A percentile compares a stretch with the other conserved stretches of the same genome.
phyloP scores from a whole-genome alignment of 2,329 filamentous ascomycete species.

The Celoporthe dispersa region DNA sequence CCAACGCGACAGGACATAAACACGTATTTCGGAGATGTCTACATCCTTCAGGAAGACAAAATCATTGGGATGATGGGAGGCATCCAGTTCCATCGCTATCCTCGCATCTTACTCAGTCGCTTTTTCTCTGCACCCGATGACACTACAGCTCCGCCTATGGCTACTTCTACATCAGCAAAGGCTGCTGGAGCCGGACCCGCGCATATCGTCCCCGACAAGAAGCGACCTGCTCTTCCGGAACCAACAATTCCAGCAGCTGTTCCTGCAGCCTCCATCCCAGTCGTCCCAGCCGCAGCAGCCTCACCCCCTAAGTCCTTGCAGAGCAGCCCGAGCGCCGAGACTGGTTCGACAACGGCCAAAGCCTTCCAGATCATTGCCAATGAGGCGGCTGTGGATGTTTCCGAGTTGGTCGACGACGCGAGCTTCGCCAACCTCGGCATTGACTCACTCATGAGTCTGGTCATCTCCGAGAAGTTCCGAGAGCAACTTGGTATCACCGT shows the following conservation, averaged over 20 bases:
- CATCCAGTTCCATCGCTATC: constrained; percentile 44
- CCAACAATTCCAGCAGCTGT: not conserved
- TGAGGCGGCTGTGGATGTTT: constrained; percentile 60
- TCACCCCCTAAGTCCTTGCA: not conserved
- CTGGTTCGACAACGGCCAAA: constrained; percentile 23
- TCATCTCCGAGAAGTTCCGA: constrained; percentile 41
- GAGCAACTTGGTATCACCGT: constrained; percentile 38
- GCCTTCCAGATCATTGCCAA: constrained; percentile 49
- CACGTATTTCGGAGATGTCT: constrained; percentile 33
- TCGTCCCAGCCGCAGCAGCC: not conserved
- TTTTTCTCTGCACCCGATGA: constrained; percentile 45
- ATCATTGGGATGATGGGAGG: constrained; percentile 41
- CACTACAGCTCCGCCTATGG: not conserved
- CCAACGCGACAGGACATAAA: constrained; percentile 35
- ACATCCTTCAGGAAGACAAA: constrained; percentile 32
- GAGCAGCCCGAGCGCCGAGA: not conserved
- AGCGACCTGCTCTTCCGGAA: not conserved
- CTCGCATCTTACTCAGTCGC: constrained; percentile 42
- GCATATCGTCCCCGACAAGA: not conserved
- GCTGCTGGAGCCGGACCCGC: not conserved
- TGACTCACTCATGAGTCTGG: constrained; percentile 43
- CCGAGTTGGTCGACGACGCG: constrained; percentile 47
- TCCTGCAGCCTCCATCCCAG: not conserved
- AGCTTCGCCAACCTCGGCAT: constrained; percentile 43
- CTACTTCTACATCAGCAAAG: not conserved